These are phyloP conservation scores for Phytophthora niederhauseri DNA, from an alignment of 352 stramenopile species.

Conservation along the genomic window DNA sequence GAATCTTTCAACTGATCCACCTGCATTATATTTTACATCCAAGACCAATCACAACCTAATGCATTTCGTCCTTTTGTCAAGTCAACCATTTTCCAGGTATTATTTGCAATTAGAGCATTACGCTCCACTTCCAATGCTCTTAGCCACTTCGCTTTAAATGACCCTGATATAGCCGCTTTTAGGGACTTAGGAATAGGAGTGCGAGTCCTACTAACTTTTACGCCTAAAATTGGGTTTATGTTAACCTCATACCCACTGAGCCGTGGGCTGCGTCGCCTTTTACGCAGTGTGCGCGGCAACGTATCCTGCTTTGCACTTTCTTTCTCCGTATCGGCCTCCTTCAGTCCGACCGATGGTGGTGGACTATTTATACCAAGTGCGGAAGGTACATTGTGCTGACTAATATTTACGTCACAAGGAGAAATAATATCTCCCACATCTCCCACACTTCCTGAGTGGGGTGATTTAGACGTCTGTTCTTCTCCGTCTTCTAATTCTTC, in stretches of 20 bases:
- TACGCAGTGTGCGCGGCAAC: background rate
- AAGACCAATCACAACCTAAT: no score
- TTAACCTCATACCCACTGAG: background rate
- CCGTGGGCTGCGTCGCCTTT: background rate
- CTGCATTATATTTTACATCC: background rate
- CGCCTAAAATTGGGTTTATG: background rate
- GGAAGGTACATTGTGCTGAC: background rate
- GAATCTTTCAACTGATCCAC: background rate
- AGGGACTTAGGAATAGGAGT: background rate
- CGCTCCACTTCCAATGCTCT: background rate
- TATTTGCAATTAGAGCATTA: background rate
- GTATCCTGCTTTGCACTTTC: background rate
- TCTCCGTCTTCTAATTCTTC: background rate
- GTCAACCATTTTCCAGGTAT: background rate
- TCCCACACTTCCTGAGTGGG: background rate
- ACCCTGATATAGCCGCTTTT: background rate
- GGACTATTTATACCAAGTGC: background rate
- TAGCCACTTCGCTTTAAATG: background rate
- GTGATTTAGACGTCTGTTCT: background rate
- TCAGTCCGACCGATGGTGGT: background rate
- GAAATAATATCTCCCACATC: background rate
- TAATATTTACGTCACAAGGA: background rate
- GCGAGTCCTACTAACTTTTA: background rate
- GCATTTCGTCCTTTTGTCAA: background rate
- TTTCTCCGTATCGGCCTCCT: background rate